phyloP scores from a whole-genome alignment of 1,284 basidiomycete species.

The Trichosporon coremiiforme region DNA sequence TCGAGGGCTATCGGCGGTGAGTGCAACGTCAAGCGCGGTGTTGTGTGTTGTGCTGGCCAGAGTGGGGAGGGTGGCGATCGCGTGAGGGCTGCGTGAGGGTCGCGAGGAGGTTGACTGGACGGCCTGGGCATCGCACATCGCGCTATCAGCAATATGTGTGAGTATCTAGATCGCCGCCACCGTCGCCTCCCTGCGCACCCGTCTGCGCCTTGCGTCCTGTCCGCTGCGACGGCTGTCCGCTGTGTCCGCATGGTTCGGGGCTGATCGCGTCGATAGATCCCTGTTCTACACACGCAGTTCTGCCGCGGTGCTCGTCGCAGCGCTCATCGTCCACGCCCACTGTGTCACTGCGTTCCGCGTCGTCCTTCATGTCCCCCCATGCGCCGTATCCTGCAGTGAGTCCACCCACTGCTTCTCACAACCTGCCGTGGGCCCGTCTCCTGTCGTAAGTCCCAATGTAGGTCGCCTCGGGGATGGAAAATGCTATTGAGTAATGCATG shows the following conservation, averaged over 20 bases:
- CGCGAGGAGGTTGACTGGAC: neutral
- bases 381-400: neutral
- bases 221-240: too few species aligned
- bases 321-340: too few species aligned
- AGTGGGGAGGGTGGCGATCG: neutral
- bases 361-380: neutral
- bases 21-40: neutral
- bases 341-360: neutral
- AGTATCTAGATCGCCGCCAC: neutral
- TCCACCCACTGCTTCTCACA: too few species aligned
- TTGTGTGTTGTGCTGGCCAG: conserved; percentile 8
- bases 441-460: too few species aligned
- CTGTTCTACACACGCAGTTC: neutral
- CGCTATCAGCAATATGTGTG: neutral
- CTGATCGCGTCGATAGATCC: too few species aligned
- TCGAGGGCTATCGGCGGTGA: neutral
- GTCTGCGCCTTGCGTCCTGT: neutral
- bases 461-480: neutral
- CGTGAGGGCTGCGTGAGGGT: neutral
- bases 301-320: neutral
- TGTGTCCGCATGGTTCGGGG: neutral
- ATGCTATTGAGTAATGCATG: conserved; percentile 23
- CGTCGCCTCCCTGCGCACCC: neutral
- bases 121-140: neutral
- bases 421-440: neutral